A percentile compares a stretch with the other conserved stretches of the same genome.
Evolutionary conservation across 1,284 basidiomycete species (phyloP).

Genomic region (Takashimella tepidaria): DNA sequence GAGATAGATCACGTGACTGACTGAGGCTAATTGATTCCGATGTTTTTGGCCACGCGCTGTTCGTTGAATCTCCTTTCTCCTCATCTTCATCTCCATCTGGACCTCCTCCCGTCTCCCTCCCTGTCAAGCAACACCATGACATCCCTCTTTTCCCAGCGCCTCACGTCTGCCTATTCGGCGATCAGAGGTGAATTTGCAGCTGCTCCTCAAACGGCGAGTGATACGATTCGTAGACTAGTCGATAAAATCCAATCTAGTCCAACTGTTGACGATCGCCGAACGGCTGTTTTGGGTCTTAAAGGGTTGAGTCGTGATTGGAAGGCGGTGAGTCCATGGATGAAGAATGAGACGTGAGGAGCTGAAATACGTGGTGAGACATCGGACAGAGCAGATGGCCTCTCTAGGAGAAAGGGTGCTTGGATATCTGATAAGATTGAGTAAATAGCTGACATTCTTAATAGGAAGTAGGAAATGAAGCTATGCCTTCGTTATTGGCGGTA

Average conservation of each 20-base stretch:
- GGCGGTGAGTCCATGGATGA: constrained; percentile 44
- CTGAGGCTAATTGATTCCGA: too few species aligned
- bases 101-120: background rate
- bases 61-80: background rate
- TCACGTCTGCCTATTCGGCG: constrained; percentile 45
- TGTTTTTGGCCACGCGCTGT: background rate
- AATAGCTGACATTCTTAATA: constrained; percentile 11
- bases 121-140: constrained; percentile 23
- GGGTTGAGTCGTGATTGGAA: constrained; percentile 88
- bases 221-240: constrained; percentile 79
- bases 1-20: too few species aligned
- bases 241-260: constrained; percentile 82
- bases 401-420: too few species aligned
- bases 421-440: too few species aligned
- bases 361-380: too few species aligned
- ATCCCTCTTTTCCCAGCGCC: constrained; percentile 38
- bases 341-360: background rate
- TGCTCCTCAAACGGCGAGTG: constrained; percentile 66
- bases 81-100: background rate
- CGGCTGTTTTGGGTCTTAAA: constrained; percentile 86
- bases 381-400: background rate
- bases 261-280: constrained; percentile 81
- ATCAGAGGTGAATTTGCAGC: constrained; percentile 45
- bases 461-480: constrained; percentile 72
- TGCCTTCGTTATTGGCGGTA: constrained; percentile 71